phyloP scores from a whole-genome alignment of 2,329 filamentous ascomycete genomes.

The Dryadomyces quercivorus region DNA sequence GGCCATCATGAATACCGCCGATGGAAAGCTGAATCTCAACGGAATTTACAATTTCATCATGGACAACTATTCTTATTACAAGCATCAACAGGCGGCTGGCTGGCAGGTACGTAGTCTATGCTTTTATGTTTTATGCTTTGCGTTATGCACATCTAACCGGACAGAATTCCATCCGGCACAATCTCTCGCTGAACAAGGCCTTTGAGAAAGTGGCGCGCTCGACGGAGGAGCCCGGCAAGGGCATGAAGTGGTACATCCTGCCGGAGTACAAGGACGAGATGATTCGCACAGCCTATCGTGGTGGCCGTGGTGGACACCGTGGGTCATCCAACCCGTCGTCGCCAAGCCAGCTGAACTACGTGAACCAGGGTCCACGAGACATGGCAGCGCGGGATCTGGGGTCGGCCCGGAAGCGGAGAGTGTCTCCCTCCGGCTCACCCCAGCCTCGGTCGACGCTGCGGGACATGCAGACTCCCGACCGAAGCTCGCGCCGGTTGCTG shows the following conservation, averaged over 20 bases:
- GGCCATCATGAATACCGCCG: constrained; percentile 75
- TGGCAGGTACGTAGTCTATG: constrained; percentile 62
- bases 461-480: constrained; percentile 45
- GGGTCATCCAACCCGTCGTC: constrained; percentile 63
- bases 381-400: constrained; percentile 37
- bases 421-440: constrained; percentile 42
- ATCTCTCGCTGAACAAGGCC: constrained; percentile 84
- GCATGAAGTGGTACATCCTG: constrained; percentile 97
- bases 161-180: constrained; percentile 92
- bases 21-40: constrained; percentile 80
- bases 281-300: constrained; percentile 56
- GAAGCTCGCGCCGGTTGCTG: constrained; percentile 29
- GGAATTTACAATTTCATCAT: constrained; percentile 94
- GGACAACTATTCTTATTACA: constrained; percentile 84
- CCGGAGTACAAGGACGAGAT: constrained; percentile 79
- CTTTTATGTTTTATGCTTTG: not conserved
- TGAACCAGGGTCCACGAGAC: constrained; percentile 45
- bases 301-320: constrained; percentile 50
- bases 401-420: constrained; percentile 45
- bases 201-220: constrained; percentile 89
- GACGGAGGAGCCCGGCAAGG: constrained; percentile 92
- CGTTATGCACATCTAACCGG: no score
- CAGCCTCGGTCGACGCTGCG: constrained; percentile 36
- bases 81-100: constrained; percentile 61
- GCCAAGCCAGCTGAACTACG: constrained; percentile 46